Evolutionary conservation across 495 filamentous ascomycete genomes (phyloP).

Genomic region (Trypethelium eluteriae): DNA sequence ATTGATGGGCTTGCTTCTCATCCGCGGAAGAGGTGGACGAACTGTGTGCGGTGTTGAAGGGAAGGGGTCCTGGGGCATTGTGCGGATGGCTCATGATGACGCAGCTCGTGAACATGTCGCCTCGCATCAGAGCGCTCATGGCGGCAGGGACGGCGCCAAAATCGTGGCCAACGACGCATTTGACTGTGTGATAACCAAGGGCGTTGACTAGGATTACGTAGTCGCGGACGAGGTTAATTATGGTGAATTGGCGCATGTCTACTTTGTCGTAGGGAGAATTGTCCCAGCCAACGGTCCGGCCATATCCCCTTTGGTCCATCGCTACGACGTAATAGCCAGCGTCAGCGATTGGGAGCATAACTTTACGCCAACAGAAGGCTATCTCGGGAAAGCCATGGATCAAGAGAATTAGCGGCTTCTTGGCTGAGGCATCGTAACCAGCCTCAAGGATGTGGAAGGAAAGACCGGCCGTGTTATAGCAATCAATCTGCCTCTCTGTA

Average conservation of each 20-base stretch:
- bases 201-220: conserved; percentile 52
- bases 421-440: conserved; percentile 31
- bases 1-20: background rate
- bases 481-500: conserved; percentile 43
- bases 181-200: conserved; percentile 50
- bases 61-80: conserved; percentile 42
- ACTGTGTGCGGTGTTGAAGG: conserved; percentile 44
- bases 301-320: conserved; percentile 62
- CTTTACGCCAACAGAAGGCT: conserved; percentile 61
- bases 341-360: conserved; percentile 48
- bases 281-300: conserved; percentile 58
- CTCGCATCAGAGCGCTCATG: conserved; percentile 53
- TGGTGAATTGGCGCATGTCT: conserved; percentile 49
- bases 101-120: conserved; percentile 53
- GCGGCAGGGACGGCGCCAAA: conserved; percentile 54
- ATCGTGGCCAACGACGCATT: conserved; percentile 61
- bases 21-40: conserved; percentile 9
- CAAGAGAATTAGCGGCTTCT: conserved; percentile 53
- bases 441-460: conserved; percentile 56
- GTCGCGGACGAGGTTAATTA: conserved; percentile 56
- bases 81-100: conserved; percentile 53
- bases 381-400: conserved; percentile 62
- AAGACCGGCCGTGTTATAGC: conserved; percentile 42
- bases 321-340: conserved; percentile 58
- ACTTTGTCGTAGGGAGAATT: conserved; percentile 42